Conservation (phyloP, 768 basidiomycete genomes). For the Pilatotrama ljubarskyi region DNA sequence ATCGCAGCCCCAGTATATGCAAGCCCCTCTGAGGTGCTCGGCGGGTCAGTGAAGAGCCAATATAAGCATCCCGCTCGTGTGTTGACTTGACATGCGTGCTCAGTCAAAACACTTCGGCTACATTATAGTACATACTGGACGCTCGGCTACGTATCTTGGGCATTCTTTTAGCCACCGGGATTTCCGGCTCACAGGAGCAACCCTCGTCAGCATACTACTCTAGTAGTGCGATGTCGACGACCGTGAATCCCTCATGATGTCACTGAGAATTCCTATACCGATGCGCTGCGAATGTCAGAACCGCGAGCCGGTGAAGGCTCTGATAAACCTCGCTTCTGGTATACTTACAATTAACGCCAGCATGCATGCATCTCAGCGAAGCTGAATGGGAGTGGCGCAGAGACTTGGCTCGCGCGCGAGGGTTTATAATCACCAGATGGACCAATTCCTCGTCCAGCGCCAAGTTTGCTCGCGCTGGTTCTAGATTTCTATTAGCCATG, state of each 20-base stretch:
- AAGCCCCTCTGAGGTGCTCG: no score
- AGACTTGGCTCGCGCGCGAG: no score
- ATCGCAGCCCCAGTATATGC: no score
- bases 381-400: no score
- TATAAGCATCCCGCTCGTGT: not conserved
- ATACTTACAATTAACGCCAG: not conserved
- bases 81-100: no score
- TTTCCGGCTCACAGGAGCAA: not conserved
- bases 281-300: not conserved
- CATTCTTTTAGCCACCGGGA: no score
- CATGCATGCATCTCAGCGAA: not conserved
- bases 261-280: not conserved
- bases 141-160: no score
- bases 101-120: no score
- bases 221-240: not conserved
- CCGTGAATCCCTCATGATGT: constrained; percentile 4
- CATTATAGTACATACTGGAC: no score
- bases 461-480: not conserved
- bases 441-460: no score
- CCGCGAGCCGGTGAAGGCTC: not conserved
- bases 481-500: not conserved
- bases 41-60: no score
- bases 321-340: not conserved
- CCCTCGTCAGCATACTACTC: not conserved
- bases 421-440: no score